These are phyloP conservation scores for Leccinum longicurvipes DNA, from an alignment of 768 basidiomycete genomes.

Conservation along the genomic window DNA sequence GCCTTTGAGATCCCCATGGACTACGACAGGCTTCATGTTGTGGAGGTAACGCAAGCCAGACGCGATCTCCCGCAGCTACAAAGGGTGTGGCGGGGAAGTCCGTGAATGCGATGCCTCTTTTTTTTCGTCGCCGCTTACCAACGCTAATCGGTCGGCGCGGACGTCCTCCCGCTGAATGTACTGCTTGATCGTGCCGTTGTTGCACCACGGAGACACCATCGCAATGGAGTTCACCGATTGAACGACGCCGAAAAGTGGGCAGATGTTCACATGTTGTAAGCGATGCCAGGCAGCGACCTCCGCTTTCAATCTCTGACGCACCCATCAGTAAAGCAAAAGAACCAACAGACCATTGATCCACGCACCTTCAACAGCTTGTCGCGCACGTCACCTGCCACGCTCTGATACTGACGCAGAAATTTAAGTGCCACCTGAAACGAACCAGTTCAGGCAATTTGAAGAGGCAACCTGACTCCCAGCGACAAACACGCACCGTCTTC, in stretches of 20 bases:
- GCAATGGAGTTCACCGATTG: slow-evolving; percentile 50
- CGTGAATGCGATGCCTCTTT: background rate
- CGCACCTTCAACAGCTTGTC: slow-evolving; percentile 51
- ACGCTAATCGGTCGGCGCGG: slow-evolving; percentile 39
- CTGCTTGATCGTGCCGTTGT: slow-evolving; percentile 51
- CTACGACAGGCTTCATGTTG: slow-evolving; percentile 47
- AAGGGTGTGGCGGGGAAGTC: background rate
- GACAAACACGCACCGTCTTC: slow-evolving; percentile 13
- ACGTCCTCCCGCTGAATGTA: slow-evolving; percentile 45
- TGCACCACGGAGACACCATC: slow-evolving; percentile 66
- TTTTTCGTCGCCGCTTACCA: slow-evolving; percentile 36
- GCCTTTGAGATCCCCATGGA: slow-evolving; percentile 64
- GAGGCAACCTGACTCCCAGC: background rate
- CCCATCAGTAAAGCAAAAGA: background rate
- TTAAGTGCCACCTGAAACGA: slow-evolving; percentile 52
- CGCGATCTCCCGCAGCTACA: slow-evolving; percentile 51
- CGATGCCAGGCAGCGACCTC: slow-evolving; percentile 59
- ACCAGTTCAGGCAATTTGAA: background rate
- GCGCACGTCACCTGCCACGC: slow-evolving; percentile 47
- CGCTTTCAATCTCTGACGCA: slow-evolving; percentile 48
- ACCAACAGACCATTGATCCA: background rate
- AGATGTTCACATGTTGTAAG: slow-evolving; percentile 53
- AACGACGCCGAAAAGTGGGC: slow-evolving; percentile 52
- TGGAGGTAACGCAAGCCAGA: slow-evolving; percentile 59
- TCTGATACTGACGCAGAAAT: slow-evolving; percentile 44